phyloP scores from a whole-genome alignment of 2,329 filamentous ascomycete genomes.

The Shiraia sp. region DNA sequence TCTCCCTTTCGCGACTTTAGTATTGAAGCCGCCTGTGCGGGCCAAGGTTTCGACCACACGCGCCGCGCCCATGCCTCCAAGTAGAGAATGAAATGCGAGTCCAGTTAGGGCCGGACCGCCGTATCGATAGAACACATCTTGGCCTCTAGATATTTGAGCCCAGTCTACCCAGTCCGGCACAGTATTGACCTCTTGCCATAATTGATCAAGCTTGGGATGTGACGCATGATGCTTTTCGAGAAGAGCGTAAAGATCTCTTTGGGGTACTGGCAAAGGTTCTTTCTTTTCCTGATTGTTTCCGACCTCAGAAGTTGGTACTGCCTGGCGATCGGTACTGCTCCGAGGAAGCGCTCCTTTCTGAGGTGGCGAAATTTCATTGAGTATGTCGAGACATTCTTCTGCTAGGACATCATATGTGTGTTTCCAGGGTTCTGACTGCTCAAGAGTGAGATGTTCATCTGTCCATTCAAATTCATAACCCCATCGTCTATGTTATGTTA shows the following conservation, averaged over 20 bases:
- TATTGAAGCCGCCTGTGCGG: slow-evolving; percentile 73
- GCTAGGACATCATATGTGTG: slow-evolving; percentile 70
- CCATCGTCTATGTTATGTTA: slow-evolving; percentile 54
- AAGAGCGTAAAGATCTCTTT: slow-evolving; percentile 66
- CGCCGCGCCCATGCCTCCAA: slow-evolving; percentile 73
- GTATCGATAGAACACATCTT: slow-evolving; percentile 79
- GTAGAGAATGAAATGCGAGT: slow-evolving; percentile 66
- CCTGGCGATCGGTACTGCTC: slow-evolving; percentile 38
- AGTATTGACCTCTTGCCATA: slow-evolving; percentile 70
- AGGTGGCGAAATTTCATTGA: slow-evolving; percentile 65
- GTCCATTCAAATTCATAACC: slow-evolving; percentile 73
- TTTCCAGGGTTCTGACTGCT: slow-evolving; percentile 64
- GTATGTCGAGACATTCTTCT: slow-evolving; percentile 65
- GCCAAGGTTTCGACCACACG: slow-evolving; percentile 74
- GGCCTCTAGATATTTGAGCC: slow-evolving; percentile 73
- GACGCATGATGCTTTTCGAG: slow-evolving; percentile 61
- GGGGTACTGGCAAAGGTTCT: slow-evolving; percentile 36
- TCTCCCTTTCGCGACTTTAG: slow-evolving; percentile 67
- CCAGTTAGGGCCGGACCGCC: slow-evolving; percentile 67
- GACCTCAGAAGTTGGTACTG: slow-evolving; percentile 26
- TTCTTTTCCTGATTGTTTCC: slow-evolving; percentile 37
- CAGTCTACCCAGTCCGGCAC: slow-evolving; percentile 78
- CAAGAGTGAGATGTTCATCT: slow-evolving; percentile 62
- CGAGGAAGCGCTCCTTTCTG: slow-evolving; percentile 42
- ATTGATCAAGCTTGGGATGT: slow-evolving; percentile 58